These are phyloP conservation scores for Xerocomellus amylosporus DNA, from an alignment of 768 basidiomycete species.

Conservation along the genomic window DNA sequence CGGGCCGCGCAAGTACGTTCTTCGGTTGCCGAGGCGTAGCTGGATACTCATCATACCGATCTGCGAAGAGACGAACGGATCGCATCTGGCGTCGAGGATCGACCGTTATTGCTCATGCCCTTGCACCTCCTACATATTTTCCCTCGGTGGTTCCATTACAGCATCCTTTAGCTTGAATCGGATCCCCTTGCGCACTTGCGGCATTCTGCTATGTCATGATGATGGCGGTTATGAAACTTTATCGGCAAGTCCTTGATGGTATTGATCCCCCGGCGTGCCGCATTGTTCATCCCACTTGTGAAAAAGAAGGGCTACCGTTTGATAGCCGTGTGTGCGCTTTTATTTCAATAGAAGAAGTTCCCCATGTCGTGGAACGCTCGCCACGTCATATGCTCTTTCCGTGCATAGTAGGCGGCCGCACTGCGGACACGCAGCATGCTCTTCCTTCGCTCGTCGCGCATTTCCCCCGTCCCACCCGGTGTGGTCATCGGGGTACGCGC, in stretches of 20 bases:
- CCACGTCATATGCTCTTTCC: constrained; percentile 20
- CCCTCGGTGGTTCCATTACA: constrained; percentile 21
- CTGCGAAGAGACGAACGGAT: constrained; percentile 14
- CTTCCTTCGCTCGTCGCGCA: constrained; percentile 1
- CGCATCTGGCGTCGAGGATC: constrained; percentile 19
- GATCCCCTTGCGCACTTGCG: constrained; percentile 12
- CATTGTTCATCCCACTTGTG: constrained; percentile 19
- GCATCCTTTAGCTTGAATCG: constrained; percentile 15
- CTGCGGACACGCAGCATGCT: constrained; percentile 22
- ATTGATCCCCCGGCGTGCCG: constrained; percentile 26
- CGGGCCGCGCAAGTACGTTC: constrained; percentile 14
- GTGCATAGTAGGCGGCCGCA: constrained; percentile 20
- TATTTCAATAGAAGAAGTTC: constrained; percentile 20
- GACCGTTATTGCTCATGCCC: constrained; percentile 9
- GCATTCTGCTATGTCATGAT: constrained; percentile 22
- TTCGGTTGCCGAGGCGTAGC: constrained; percentile 18
- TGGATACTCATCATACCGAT: constrained; percentile 14
- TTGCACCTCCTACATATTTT: constrained; percentile 11
- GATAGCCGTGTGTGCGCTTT: constrained; percentile 17
- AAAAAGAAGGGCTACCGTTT: constrained; percentile 25
- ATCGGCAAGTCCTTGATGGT: constrained; percentile 24
- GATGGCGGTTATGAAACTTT: constrained; percentile 29
- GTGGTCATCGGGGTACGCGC: not conserved
- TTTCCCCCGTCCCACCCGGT: not conserved
- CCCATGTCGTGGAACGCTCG: constrained; percentile 17